A percentile compares a stretch with the other conserved stretches of the same genome.
phyloP scores from a whole-genome alignment of 1,139 yeast species.

The Taiozyma sp. region DNA sequence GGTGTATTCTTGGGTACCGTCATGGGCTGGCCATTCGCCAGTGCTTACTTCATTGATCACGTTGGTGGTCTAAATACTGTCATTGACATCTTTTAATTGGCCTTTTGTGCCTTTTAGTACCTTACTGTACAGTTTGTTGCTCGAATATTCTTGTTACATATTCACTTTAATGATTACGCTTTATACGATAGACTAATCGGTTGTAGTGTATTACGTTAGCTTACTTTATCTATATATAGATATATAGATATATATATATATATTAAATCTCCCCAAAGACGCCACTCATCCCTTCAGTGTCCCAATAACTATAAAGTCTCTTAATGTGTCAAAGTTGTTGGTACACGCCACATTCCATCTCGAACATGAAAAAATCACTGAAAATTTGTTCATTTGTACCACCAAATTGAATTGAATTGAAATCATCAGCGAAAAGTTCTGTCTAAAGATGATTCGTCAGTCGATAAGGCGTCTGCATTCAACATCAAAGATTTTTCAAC shows the following conservation, averaged over 20 bases:
- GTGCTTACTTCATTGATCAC: slow-evolving; percentile 6
- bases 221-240: too few species aligned
- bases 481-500: not conserved
- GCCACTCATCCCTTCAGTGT: too few species aligned
- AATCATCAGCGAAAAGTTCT: too few species aligned
- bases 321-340: not conserved
- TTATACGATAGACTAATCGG: too few species aligned
- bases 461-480: not conserved
- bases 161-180: not conserved
- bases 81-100: too few species aligned
- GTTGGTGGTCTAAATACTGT: slow-evolving; percentile 7
- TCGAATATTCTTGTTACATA: not conserved
- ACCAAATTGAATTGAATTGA: too few species aligned
- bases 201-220: too few species aligned
- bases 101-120: not conserved
- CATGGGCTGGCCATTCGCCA: slow-evolving; percentile 18
- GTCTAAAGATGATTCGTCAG: not conserved
- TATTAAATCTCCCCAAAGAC: too few species aligned
- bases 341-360: not conserved
- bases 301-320: too few species aligned
- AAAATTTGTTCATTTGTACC: not conserved
- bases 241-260: too few species aligned
- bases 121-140: not conserved
- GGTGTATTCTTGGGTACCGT: slow-evolving; percentile 13
- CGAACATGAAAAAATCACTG: not conserved